phyloP scores from a whole-genome alignment of 2,329 filamentous ascomycete species.

The Neonectria hederae region DNA sequence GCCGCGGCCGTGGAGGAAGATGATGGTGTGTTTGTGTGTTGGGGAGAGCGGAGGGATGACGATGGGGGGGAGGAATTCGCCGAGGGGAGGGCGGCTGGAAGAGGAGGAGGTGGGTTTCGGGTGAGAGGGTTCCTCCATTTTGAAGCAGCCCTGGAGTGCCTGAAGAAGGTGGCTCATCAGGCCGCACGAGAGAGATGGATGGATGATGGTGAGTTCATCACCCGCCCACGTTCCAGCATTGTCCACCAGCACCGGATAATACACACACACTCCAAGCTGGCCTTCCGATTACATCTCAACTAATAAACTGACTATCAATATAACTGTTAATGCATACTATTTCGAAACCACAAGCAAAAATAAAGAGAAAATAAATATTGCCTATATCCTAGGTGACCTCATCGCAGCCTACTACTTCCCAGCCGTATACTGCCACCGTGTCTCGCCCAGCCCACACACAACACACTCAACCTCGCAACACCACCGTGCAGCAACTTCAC shows the following conservation, averaged over 20 bases:
- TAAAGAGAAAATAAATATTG: not conserved
- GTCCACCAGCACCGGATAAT: not conserved
- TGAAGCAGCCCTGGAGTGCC: not conserved
- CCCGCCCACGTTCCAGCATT: not conserved
- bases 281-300: not conserved
- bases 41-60: constrained; percentile 33
- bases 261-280: not conserved
- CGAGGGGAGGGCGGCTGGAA: constrained; percentile 19
- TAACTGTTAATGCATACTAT: not conserved
- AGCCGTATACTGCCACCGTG: constrained; percentile 3
- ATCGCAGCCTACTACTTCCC: not conserved
- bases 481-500: too few relatives aligned
- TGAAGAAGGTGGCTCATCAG: not conserved
- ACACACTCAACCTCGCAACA: constrained; percentile 6
- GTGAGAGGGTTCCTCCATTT: not conserved
- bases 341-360: too few relatives aligned
- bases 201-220: not conserved
- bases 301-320: not conserved
- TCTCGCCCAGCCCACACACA: constrained; percentile 9
- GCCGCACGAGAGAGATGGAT: not conserved
- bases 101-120: too few relatives aligned
- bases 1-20: constrained; percentile 62
- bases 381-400: not conserved
- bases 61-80: constrained; percentile 38
- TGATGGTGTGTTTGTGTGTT: constrained; percentile 55